These are phyloP conservation scores for Staphylotrichum longicolle DNA, from an alignment of 495 filamentous ascomycete species.

Conservation along the genomic window DNA sequence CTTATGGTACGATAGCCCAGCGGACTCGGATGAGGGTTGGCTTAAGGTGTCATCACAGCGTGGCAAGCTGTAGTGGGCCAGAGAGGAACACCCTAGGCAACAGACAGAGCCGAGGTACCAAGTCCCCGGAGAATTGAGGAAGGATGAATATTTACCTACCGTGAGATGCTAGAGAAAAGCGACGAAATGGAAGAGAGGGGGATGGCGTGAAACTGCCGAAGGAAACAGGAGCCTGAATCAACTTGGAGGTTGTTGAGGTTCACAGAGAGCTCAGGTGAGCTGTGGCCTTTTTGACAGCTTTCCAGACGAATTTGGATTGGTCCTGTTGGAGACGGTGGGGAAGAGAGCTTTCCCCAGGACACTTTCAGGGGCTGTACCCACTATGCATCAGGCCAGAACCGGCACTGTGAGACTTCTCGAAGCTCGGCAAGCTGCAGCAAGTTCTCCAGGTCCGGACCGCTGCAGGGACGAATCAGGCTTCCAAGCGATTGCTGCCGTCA, in stretches of 20 bases:
- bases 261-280: conserved; percentile 8
- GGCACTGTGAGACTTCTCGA: neutral
- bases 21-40: too few relatives aligned
- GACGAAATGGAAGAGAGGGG: neutral
- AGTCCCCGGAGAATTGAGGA: too few relatives aligned
- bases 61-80: too few relatives aligned
- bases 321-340: conserved; percentile 23
- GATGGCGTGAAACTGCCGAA: neutral
- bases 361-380: conserved; percentile 20
- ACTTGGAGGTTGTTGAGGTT: neutral
- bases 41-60: too few relatives aligned
- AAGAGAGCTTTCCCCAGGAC: conserved; percentile 14
- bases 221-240: neutral
- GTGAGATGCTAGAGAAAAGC: neutral
- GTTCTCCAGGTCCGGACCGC: too few relatives aligned
- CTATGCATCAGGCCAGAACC: neutral
- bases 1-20: too few relatives aligned
- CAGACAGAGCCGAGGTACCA: too few relatives aligned
- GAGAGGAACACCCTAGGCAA: too few relatives aligned
- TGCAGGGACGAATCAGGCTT: too few relatives aligned
- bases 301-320: conserved; percentile 28
- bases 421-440: neutral
- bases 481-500: too few relatives aligned
- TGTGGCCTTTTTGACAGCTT: conserved; percentile 33
- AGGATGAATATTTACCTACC: neutral